Base-by-base conservation (phyloP, 2,329 filamentous ascomycete species). In the Alternaria sp. region DNA sequence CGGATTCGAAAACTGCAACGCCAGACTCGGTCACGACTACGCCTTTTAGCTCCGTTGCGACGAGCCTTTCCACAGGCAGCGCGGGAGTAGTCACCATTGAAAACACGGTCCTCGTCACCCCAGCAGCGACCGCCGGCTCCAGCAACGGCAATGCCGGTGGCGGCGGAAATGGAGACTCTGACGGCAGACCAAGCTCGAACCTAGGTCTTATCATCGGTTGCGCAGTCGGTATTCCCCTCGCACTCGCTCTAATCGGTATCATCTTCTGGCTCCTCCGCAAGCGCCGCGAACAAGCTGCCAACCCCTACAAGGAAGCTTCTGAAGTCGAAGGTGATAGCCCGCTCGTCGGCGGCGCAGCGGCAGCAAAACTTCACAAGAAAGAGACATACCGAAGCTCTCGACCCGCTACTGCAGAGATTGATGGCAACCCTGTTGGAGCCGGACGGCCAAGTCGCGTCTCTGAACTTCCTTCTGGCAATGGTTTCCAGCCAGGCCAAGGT, bases 181-280 rank as follows among this genome's bases (percentile, higher is more conserved):
- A 53, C n/a, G 20, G 61, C 6, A 47, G 62, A 18, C 61, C 65
- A 32, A 56, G 34, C 7, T 68, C 69, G n/a, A 74, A 76, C 16
- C 52, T 73, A 16, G 65, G 66, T 12, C 28, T 78, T 9, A 78
- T 78, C 18, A 60, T 77, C n/a, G 76, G 75, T 48, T 75, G 71
- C 51, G 74, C 76, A 11, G 75, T 78, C 39, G 75, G 75, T 16
- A 75, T 78, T 49, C 76, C 76, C 5, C 68, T 78, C 44, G 73
- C 57, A 7, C 66, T 78, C 32, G 71, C 70, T 6, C 54, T 78
- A 4, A 7, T 72, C 41, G 74, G 67, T 9, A 73, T 78, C 18
- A 46, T 77, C 11, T 26, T 71, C 54, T 78, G 73, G 72, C 67
- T 76, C 32, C 43, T 75, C 36, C 75, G 72, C 57, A 76, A 75